phyloP scores from a whole-genome alignment of 192 early-diverging fungal genomes.

The Chytriomyces hyalinus region DNA sequence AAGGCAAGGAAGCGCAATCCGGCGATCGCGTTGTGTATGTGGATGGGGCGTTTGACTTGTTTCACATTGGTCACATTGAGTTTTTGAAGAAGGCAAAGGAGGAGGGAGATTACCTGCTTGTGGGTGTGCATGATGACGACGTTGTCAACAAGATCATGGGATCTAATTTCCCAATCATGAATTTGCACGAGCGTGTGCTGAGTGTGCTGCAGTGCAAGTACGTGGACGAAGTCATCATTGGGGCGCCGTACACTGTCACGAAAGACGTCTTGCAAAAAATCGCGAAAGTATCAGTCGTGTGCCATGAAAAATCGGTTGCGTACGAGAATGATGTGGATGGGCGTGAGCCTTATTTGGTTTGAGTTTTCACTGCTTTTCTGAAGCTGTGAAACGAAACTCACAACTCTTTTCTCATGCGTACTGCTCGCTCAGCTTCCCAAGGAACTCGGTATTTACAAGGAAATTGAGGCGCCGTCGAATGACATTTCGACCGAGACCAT shows the following conservation, averaged over 20 bases:
- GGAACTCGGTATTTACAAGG: slow-evolving; percentile 74
- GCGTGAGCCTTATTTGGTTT: slow-evolving; percentile 78
- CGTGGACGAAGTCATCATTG: slow-evolving; percentile 93
- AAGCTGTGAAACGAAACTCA: too few relatives aligned
- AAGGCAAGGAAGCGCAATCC: slow-evolving; percentile 73
- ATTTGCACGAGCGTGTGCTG: slow-evolving; percentile 90
- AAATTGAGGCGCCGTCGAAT: slow-evolving; percentile 77
- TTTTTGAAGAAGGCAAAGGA: slow-evolving; percentile 85
- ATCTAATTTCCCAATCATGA: slow-evolving; percentile 92
- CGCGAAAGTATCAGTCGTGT: slow-evolving; percentile 83
- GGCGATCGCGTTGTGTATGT: slow-evolving; percentile 90
- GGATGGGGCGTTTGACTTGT: slow-evolving; percentile 95
- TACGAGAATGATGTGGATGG: slow-evolving; percentile 76
- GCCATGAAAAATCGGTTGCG: slow-evolving; percentile 69
- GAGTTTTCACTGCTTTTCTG: background rate
- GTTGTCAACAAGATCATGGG: slow-evolving; percentile 87
- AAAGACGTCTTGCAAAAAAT: slow-evolving; percentile 85
- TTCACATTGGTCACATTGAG: slow-evolving; percentile 92
- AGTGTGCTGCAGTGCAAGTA: slow-evolving; percentile 90
- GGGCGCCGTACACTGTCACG: slow-evolving; percentile 86
- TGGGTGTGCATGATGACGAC: slow-evolving; percentile 92
- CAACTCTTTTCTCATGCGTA: background rate
- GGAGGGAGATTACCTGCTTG: slow-evolving; percentile 88
- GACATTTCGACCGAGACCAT: slow-evolving; percentile 84
- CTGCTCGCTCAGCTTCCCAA: slow-evolving; percentile 68